A percentile compares a stretch with the other conserved stretches of the same genome.
phyloP scores from a whole-genome alignment of 257 asterid species.

The Nicotiana attenuata region DNA sequence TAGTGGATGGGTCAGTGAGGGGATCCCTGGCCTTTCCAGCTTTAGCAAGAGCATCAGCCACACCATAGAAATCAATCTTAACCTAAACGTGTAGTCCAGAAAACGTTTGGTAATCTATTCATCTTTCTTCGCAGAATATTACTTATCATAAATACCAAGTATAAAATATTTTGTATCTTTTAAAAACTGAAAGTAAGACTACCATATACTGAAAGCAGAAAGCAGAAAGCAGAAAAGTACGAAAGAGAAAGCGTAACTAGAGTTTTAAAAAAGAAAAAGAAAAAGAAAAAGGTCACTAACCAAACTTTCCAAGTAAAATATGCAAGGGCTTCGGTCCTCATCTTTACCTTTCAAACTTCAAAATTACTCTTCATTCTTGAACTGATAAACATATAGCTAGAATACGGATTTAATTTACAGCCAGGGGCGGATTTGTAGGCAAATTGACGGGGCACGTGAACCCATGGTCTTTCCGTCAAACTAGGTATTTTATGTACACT shows the following conservation, averaged over 20 bases:
- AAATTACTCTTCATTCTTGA: background rate
- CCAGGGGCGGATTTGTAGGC: no score
- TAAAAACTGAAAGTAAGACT: background rate
- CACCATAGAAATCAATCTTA: background rate
- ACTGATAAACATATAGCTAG: no score
- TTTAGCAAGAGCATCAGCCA: no score
- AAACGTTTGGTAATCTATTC: background rate
- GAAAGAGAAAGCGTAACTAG: background rate
- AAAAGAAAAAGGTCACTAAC: background rate
- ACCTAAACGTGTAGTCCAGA: background rate
- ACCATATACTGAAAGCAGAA: background rate
- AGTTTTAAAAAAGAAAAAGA: background rate
- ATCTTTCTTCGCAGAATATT: background rate
- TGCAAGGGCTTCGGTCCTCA: background rate
- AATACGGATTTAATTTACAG: no score
- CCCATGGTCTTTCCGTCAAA: no score
- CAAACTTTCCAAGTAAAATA: background rate
- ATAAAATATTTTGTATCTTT: no score
- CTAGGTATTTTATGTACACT: no score
- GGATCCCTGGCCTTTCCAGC: no score
- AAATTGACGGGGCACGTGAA: no score
- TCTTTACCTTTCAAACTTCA: background rate
- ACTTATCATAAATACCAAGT: background rate
- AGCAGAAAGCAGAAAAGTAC: background rate
- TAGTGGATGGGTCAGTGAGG: no score